phyloP scores from a whole-genome alignment of 129 eudicot genomes.

The Helichrysum umbraculigerum region DNA sequence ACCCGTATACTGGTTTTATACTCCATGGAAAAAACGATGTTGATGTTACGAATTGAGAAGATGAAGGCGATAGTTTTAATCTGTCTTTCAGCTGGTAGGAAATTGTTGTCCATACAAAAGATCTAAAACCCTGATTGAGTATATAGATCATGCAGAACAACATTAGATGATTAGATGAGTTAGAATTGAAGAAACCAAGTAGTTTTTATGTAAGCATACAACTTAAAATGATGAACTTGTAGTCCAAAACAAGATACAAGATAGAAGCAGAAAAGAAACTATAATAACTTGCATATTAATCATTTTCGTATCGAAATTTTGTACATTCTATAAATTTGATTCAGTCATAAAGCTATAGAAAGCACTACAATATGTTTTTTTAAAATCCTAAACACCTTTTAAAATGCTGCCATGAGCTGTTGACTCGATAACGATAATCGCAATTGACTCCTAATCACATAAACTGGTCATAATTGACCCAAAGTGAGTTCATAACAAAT shows the following conservation, averaged over 20 bases:
- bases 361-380: neutral
- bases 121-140: slow-evolving; percentile 75
- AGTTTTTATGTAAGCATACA: neutral
- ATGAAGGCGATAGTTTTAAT: slow-evolving; percentile 75
- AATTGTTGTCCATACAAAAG: slow-evolving; percentile 94
- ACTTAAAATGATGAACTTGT: neutral
- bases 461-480: neutral
- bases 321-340: neutral
- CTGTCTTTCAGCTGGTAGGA: slow-evolving; percentile 85
- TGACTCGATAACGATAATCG: no score
- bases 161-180: neutral
- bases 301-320: neutral
- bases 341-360: neutral
- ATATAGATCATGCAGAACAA: neutral
- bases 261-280: neutral
- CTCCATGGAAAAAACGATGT: slow-evolving; percentile 92
- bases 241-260: neutral
- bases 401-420: neutral
- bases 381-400: neutral
- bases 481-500: neutral
- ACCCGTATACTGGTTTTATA: slow-evolving; percentile 97
- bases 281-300: neutral
- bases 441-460: no score
- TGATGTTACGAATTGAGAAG: slow-evolving; percentile 88
- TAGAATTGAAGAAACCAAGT: neutral